Evolutionary conservation across 192 early-diverging fungal species (phyloP), one percentile per base, ranked within the genome.

Genomic region (Linderina pennispora): DNA sequence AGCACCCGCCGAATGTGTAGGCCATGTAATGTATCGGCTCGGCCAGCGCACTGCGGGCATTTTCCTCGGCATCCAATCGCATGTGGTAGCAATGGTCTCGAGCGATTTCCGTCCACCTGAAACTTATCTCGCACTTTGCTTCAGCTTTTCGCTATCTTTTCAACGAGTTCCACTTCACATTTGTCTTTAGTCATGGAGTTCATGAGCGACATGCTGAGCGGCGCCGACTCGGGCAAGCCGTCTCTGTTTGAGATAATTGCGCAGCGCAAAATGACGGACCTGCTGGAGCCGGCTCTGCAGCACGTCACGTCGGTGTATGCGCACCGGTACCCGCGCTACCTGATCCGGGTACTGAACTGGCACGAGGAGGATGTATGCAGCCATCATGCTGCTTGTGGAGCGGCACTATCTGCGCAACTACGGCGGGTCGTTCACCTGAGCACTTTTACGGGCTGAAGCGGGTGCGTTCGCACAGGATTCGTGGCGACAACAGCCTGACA

Each of bases 381-480:
- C 80, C 4, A 38, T 90, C 6, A 90, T 91, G 89, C 59, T 84
- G 32, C 62, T 86, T 21, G 74, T 94, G 4, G 91, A 96, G 61
- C 64, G 76, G 8, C 84, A 92, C 51, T 94, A 92, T 48, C 78
- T 96, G 50, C 80, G 81, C 23, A 77, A 82, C 62, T 89, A 83
- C 58, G 82, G 80, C 38, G 83, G 74, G 1, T 88, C 88, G 10
- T 90, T 90, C 62, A 79, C 89, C n/a, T n/a, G 93, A 96, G 64
- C 84, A 88, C 65, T 94, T 96, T 71, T 96, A 96, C 63, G 91
- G 91, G 4, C 57, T 87, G 18, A 90, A 89, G 64, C 69, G 92
- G 40, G 80, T 82, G 18, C 73, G 80, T 5, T 59, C 75, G 31
- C 55, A 61, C 53, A 73, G 45, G 37, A 48, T 64, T 23, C 37